phyloP scores from a whole-genome alignment of 2,329 filamentous ascomycete genomes.

The Apiospora phragmitis region DNA sequence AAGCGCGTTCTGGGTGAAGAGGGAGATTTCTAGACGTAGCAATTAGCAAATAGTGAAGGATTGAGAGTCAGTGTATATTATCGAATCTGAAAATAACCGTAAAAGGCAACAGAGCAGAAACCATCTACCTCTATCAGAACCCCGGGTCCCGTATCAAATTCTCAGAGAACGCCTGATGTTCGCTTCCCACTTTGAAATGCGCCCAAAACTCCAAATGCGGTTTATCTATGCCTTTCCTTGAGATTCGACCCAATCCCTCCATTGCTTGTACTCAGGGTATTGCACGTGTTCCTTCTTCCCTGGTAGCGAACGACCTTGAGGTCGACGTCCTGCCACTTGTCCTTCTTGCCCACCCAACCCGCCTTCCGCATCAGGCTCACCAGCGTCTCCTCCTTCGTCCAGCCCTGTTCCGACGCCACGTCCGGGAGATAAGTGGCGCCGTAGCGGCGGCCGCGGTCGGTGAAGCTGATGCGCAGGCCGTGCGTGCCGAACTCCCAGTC shows the following conservation, averaged over 20 bases:
- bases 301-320: slow-evolving; percentile 83
- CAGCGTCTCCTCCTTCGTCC: slow-evolving; percentile 90
- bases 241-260: slow-evolving; percentile 70
- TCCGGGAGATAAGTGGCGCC: slow-evolving; percentile 91
- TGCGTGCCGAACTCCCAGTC: slow-evolving; percentile 89
- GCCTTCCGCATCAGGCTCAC: slow-evolving; percentile 92
- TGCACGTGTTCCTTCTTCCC: slow-evolving; percentile 73
- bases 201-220: background rate
- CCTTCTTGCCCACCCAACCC: slow-evolving; percentile 81
- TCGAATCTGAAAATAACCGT: background rate
- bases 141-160: background rate
- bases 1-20: background rate
- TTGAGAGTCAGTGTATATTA: background rate
- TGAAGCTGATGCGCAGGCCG: slow-evolving; percentile 84
- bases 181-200: background rate
- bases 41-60: background rate
- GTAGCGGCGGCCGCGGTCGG: slow-evolving; percentile 69
- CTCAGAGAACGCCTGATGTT: background rate
- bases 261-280: slow-evolving; percentile 76
- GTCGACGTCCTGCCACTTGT: slow-evolving; percentile 77
- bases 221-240: slow-evolving; percentile 21
- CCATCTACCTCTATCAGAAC: slow-evolving; percentile 9
- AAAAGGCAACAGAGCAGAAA: background rate
- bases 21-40: background rate
- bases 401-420: slow-evolving; percentile 88